Base-by-base conservation (phyloP, 2,329 filamentous ascomycete species). In the Rhynchosporium agropyri region DNA sequence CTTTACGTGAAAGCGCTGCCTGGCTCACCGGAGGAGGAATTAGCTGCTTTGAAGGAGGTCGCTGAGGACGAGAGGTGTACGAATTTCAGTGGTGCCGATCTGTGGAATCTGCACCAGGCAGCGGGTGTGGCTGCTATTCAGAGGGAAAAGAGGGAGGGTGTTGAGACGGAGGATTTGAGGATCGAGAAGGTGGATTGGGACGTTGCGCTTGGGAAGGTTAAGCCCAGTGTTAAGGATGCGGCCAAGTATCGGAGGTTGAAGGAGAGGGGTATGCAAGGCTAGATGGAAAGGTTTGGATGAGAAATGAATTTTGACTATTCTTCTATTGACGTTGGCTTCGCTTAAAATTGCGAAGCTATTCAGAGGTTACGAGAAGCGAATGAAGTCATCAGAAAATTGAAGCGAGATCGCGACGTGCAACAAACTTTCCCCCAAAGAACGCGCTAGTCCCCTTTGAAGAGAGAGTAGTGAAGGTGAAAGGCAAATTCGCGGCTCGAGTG, bases 41-140 rank as follows among this genome's bases (percentile, higher is more conserved):
- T 79, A 10, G 79, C 83, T 0, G 77, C 80, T 0, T 77, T 95
- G 1, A 84, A 84, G 3, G 76, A 77, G 3, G 81, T 97, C 4
- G 94, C 91, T 0, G 80, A 84, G 38, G 87, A 89, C 62, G 63
- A 72, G 8, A 79, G 86, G 10, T 97, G 93, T 74, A 80, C 84
- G 9, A 86, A 90, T 29, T 98, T 94, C 75, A 94, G 89, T 64
- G 86, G 86, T 64, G 86, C 86, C 1, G 86, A 89, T 70, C 75
- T 89, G 45, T 80, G 81, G 38, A 85, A 84, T 67, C 77, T 87
- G 42, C 73, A 74, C 63, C 71, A 74, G 53, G 70, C 71, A 29
- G 74, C 74, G 46, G 74, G 72, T 13, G 70, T 74, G 9, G 74
- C 73, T 31, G 73, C 74, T 8, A 58, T 76, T 62, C 72, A 73